phyloP scores from a whole-genome alignment of 2,329 filamentous ascomycete species.

The Xylaria sp. region DNA sequence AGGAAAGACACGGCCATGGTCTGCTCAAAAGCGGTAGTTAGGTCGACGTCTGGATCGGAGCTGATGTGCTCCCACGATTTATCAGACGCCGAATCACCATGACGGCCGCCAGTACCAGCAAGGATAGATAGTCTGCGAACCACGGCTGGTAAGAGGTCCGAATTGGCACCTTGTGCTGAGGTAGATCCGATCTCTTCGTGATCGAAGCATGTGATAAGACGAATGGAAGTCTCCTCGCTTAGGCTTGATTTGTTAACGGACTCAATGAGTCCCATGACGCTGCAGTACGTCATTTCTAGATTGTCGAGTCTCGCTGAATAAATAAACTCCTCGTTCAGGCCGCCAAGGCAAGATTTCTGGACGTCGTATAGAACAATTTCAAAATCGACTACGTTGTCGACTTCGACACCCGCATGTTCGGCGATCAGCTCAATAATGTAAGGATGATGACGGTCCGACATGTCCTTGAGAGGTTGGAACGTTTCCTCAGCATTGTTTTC shows the following conservation, averaged over 20 bases:
- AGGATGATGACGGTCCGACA: conserved; percentile 85
- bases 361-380: conserved; percentile 97
- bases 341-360: conserved; percentile 86
- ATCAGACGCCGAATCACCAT: conserved; percentile 57
- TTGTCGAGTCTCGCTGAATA: conserved; percentile 97
- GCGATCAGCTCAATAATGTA: conserved; percentile 86
- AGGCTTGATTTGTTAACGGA: conserved; percentile 72
- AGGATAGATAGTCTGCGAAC: conserved; percentile 85
- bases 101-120: conserved; percentile 60
- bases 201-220: conserved; percentile 93
- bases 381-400: conserved; percentile 83
- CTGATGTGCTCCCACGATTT: conserved; percentile 66
- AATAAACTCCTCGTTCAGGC: conserved; percentile 91
- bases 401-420: conserved; percentile 71
- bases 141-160: conserved; percentile 86
- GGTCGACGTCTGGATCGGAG: conserved; percentile 61
- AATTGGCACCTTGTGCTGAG: conserved; percentile 92
- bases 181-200: conserved; percentile 96
- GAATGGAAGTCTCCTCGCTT: conserved; percentile 78
- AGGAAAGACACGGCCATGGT: conserved; percentile 90
- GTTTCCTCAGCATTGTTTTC: conserved; percentile 50
- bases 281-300: conserved; percentile 94
- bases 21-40: conserved; percentile 88
- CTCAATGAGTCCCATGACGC: conserved; percentile 80
- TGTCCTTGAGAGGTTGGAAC: conserved; percentile 77